A percentile compares a stretch with the other conserved stretches of the same genome.
Evolutionary conservation across 2,329 filamentous ascomycete genomes (phyloP).

Genomic region (Harringtonia lauricola): DNA sequence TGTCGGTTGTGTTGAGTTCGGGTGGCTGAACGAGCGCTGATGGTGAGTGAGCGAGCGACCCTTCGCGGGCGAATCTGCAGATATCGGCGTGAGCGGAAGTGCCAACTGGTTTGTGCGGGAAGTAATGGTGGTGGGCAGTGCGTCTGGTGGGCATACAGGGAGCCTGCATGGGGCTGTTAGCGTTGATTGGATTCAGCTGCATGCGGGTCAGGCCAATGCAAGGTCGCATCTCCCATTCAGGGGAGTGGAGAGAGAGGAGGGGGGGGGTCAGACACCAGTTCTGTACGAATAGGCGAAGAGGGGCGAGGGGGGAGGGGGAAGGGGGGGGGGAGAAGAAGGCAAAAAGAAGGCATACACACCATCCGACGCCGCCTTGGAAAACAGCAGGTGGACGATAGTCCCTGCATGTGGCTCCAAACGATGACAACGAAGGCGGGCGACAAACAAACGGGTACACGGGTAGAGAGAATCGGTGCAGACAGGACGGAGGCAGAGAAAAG

Average conservation of each 20-base stretch:
- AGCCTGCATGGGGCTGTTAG: constrained; percentile 8
- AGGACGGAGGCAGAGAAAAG: too few relatives aligned
- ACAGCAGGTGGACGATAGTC: not conserved
- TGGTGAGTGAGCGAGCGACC: too few relatives aligned
- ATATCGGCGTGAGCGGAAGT: constrained; percentile 5
- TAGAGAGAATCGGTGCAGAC: too few relatives aligned
- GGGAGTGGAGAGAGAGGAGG: not conserved
- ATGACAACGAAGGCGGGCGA: too few relatives aligned
- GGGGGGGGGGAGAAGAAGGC: too few relatives aligned
- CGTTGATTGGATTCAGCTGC: constrained; percentile 12
- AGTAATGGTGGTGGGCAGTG: too few relatives aligned
- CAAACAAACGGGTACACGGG: too few relatives aligned
- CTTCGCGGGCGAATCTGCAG: constrained; percentile 1
- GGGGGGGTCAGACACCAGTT: too few relatives aligned
- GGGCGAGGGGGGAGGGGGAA: not conserved
- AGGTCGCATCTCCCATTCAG: not conserved
- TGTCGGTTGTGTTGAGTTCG: too few relatives aligned
- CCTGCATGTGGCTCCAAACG: not conserved
- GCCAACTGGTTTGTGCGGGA: constrained; percentile 13
- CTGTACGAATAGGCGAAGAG: not conserved
- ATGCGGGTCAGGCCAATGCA: constrained; percentile 4
- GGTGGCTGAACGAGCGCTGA: too few relatives aligned
- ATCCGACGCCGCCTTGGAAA: constrained; percentile 6
- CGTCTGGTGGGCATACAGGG: constrained; percentile 8
- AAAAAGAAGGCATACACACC: too few relatives aligned